Evolutionary conservation across 202 grass and related monocot genomes (phyloP).

Genomic region (Sporobolus alterniflorus): DNA sequence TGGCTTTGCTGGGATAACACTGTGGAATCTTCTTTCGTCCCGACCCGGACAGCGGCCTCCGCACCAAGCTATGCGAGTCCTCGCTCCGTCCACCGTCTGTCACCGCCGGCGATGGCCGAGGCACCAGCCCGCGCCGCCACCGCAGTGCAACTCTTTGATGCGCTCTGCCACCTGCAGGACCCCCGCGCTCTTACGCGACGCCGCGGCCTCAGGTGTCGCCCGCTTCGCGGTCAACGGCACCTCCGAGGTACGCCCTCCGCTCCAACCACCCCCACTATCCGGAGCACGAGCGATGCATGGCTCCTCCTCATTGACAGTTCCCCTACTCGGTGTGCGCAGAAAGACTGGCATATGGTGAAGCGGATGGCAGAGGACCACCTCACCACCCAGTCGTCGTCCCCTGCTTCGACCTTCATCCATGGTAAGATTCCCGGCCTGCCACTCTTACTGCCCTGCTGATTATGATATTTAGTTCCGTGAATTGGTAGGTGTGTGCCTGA

Average conservation of each 20-base stretch:
- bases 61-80: neutral
- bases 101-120: slow-evolving; percentile 30
- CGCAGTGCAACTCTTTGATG: slow-evolving; percentile 66
- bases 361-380: slow-evolving; percentile 78
- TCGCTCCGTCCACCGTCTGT: neutral
- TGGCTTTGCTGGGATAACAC: too few species aligned
- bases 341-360: slow-evolving; percentile 84
- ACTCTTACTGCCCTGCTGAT: neutral
- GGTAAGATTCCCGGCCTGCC: slow-evolving; percentile 31
- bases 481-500: slow-evolving; percentile 64
- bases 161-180: slow-evolving; percentile 94
- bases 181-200: slow-evolving; percentile 66
- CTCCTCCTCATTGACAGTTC: neutral
- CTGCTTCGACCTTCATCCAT: slow-evolving; percentile 90
- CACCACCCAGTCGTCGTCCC: slow-evolving; percentile 70
- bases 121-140: slow-evolving; percentile 30
- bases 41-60: neutral
- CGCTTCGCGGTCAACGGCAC: slow-evolving; percentile 84
- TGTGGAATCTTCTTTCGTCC: neutral
- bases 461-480: neutral
- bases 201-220: slow-evolving; percentile 61
- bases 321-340: slow-evolving; percentile 28
- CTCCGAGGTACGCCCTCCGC: slow-evolving; percentile 50
- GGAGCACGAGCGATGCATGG: neutral
- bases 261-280: neutral